These are phyloP conservation scores for Creolimax fragrantissima DNA, from an alignment of 78 protist genomes.

Conservation along the genomic window DNA sequence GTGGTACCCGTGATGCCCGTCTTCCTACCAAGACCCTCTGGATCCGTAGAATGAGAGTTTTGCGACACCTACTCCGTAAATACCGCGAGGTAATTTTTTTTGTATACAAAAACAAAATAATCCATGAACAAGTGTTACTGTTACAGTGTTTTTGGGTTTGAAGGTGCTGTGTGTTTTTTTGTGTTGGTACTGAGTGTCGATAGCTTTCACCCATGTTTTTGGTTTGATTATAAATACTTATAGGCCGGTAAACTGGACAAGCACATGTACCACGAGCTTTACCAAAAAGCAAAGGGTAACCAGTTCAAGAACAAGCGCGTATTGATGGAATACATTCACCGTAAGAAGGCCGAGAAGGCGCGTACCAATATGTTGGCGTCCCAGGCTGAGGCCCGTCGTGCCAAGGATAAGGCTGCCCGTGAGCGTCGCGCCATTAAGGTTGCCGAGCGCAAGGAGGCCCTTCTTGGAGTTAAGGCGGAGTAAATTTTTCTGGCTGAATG, in stretches of 20 bases:
- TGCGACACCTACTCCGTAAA: constrained; percentile 90
- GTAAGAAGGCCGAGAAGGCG: constrained; percentile 73
- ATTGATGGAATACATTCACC: constrained; percentile 92
- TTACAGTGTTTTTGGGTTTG: too few relatives aligned
- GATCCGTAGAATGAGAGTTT: constrained; percentile 96
- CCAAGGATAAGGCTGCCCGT: constrained; percentile 51
- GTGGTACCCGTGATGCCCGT: constrained; percentile 97
- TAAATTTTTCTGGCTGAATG: neutral
- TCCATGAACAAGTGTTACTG: too few relatives aligned
- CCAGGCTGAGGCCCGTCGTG: constrained; percentile 92
- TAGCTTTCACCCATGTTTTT: too few relatives aligned
- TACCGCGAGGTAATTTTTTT: constrained; percentile 86
- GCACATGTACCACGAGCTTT: constrained; percentile 89
- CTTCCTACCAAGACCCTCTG: constrained; percentile 90
- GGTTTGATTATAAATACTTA: too few relatives aligned
- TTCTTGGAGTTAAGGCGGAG: constrained; percentile 2
- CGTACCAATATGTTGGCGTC: constrained; percentile 70
- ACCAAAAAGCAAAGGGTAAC: constrained; percentile 96
- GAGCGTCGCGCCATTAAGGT: constrained; percentile 36
- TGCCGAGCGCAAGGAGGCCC: constrained; percentile 16
- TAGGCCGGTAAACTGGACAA: constrained; percentile 87
- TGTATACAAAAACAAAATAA: too few relatives aligned
- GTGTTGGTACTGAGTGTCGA: too few relatives aligned
- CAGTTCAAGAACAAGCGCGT: constrained; percentile 97
- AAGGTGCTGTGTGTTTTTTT: too few relatives aligned